These are phyloP conservation scores for Porodaedalea pini DNA, from an alignment of 1,284 basidiomycete genomes.

Conservation along the genomic window DNA sequence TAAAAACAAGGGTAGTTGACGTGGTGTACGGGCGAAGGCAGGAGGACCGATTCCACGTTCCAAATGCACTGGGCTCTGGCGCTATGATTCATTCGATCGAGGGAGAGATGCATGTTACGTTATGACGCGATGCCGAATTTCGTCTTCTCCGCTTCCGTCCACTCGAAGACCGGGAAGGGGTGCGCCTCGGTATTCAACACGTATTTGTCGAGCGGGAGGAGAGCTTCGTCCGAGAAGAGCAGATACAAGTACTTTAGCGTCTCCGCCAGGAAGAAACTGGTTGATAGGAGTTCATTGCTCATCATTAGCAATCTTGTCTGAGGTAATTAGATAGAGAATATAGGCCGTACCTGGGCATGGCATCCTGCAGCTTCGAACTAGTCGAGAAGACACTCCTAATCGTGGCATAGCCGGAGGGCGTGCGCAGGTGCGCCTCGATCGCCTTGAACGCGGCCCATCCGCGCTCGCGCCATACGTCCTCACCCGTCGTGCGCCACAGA, in stretches of 20 bases:
- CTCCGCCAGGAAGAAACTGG: slow-evolving; percentile 70
- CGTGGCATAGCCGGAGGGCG: slow-evolving; percentile 56
- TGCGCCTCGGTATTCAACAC: slow-evolving; percentile 89
- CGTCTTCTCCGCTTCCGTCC: slow-evolving; percentile 48
- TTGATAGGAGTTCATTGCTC: neutral
- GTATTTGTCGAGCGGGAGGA: slow-evolving; percentile 66
- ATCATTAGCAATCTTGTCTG: neutral
- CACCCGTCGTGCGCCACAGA: slow-evolving; percentile 67
- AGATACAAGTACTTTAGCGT: slow-evolving; percentile 53
- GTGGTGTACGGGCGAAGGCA: no score
- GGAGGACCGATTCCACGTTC: no score
- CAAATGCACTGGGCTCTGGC: no score
- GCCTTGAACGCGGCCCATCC: slow-evolving; percentile 76
- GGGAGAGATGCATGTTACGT: no score
- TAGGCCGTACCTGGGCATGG: slow-evolving; percentile 61
- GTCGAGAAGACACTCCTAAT: slow-evolving; percentile 45
- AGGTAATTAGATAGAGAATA: neutral
- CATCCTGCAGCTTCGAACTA: slow-evolving; percentile 40
- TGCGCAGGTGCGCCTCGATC: slow-evolving; percentile 56
- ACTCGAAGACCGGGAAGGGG: slow-evolving; percentile 70
- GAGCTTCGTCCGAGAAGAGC: slow-evolving; percentile 36
- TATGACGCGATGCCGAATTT: slow-evolving; percentile 33
- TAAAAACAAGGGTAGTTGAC: no score
- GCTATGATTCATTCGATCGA: no score
- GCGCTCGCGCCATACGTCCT: slow-evolving; percentile 67